Evolutionary conservation across 345 rosid species (phyloP).

Genomic region (Combretum micranthum): DNA sequence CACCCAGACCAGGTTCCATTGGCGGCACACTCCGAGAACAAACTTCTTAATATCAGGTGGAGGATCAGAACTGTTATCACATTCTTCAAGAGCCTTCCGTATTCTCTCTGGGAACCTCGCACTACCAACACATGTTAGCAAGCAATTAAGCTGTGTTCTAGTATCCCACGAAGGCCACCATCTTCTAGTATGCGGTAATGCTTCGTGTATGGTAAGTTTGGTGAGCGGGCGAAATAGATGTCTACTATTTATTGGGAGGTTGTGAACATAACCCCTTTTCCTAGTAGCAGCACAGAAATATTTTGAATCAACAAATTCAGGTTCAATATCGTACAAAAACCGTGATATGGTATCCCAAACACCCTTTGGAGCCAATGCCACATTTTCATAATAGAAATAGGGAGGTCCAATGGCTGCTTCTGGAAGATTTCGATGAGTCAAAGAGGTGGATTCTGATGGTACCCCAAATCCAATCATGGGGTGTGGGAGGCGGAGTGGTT

Average conservation of each 20-base stretch:
- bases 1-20: slow-evolving; percentile 94
- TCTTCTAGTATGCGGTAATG: slow-evolving; percentile 55
- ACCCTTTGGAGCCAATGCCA: no score
- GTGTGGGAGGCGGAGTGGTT: slow-evolving; percentile 56
- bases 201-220: slow-evolving; percentile 56
- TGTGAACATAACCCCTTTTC: slow-evolving; percentile 85
- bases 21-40: slow-evolving; percentile 60
- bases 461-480: slow-evolving; percentile 90
- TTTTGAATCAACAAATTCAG: slow-evolving; percentile 83
- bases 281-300: slow-evolving; percentile 82
- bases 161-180: slow-evolving; percentile 97
- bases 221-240: slow-evolving; percentile 70
- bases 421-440: slow-evolving; percentile 43
- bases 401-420: no score
- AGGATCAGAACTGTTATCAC: slow-evolving; percentile 46
- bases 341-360: no score
- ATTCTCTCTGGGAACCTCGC: slow-evolving; percentile 70
- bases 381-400: no score
- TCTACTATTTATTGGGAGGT: slow-evolving; percentile 59
- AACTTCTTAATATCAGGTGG: slow-evolving; percentile 37
- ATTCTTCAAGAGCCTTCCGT: slow-evolving; percentile 44
- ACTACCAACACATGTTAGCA: slow-evolving; percentile 60
- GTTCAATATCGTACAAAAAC: slow-evolving; percentile 58
- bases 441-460: slow-evolving; percentile 33
- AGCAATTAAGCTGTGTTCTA: slow-evolving; percentile 71